Conservation (phyloP, 495 filamentous ascomycete species). For the Xylaria scruposa region DNA sequence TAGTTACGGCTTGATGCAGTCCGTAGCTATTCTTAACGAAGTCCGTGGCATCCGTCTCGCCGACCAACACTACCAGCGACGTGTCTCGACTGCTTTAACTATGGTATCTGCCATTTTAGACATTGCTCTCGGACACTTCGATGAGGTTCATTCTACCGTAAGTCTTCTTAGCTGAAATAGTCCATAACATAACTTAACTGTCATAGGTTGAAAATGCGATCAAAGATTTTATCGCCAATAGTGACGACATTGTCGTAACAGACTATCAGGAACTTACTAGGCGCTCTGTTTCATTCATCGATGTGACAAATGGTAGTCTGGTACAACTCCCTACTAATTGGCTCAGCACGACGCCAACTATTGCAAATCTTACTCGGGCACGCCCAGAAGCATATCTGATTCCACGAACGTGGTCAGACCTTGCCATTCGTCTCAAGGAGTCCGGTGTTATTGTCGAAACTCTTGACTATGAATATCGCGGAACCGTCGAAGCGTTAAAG, state of each 20-base stretch:
- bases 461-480: conserved; percentile 35
- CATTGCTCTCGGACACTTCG: conserved; percentile 37
- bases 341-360: conserved; percentile 41
- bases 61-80: conserved; percentile 42
- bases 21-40: conserved; percentile 41
- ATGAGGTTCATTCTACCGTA: conserved; percentile 38
- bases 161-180: not conserved
- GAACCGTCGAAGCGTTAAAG: conserved; percentile 37
- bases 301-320: conserved; percentile 31
- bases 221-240: conserved; percentile 34
- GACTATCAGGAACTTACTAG: conserved; percentile 33
- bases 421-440: conserved; percentile 36
- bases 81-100: conserved; percentile 39
- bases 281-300: conserved; percentile 38
- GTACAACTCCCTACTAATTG: conserved; percentile 38
- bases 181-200: not conserved
- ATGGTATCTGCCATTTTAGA: conserved; percentile 42
- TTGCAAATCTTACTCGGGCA: conserved; percentile 40
- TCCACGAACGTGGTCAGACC: conserved; percentile 39
- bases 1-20: conserved; percentile 40
- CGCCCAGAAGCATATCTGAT: conserved; percentile 44
- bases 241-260: conserved; percentile 39
- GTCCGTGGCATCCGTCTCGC: conserved; percentile 43
- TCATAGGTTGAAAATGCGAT: conserved; percentile 36
- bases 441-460: conserved; percentile 40